Percentiles rank a stretch among this genome's conserved stretches.
These are phyloP conservation scores for Uncinocarpus reesii DNA, from an alignment of 2,329 filamentous ascomycete genomes.

Conservation along the genomic window DNA sequence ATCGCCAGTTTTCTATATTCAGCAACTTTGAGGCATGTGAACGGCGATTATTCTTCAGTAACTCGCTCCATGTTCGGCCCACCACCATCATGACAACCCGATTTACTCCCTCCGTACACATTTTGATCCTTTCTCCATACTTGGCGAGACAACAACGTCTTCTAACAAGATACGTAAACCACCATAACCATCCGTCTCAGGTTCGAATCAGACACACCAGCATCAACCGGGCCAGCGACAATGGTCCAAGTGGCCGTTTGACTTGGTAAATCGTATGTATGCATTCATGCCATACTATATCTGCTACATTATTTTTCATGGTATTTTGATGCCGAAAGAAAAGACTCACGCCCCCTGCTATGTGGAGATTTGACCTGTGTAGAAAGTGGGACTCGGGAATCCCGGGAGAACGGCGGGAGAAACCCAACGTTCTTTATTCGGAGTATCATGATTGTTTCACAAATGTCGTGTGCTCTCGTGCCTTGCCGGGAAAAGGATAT, in stretches of 20 bases:
- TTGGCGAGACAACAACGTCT: not conserved
- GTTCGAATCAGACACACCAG: not conserved
- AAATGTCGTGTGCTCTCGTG: too few species aligned
- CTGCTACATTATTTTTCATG: not conserved
- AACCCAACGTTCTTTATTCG: not conserved
- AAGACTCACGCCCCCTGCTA: too few species aligned
- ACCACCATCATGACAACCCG: not conserved
- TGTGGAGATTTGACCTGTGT: too few species aligned
- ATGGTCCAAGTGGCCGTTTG: conserved; percentile 4
- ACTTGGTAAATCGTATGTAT: not conserved
- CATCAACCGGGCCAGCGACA: not conserved
- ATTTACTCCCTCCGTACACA: not conserved
- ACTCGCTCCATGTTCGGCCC: not conserved
- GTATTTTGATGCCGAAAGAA: too few species aligned
- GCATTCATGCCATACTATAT: conserved; percentile 8
- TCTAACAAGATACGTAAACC: not conserved
- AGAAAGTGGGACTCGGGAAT: too few species aligned
- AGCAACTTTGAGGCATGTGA: conserved; percentile 2
- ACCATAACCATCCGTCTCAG: not conserved
- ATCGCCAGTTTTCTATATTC: not conserved
- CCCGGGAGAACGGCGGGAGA: not conserved
- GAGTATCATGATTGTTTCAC: not conserved
- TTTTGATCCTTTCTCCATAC: not conserved
- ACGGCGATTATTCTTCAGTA: not conserved
- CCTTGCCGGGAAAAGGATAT: not conserved